Evolutionary conservation across 2,329 filamentous ascomycete species (phyloP).

Genomic region (Corynespora cassiicola): DNA sequence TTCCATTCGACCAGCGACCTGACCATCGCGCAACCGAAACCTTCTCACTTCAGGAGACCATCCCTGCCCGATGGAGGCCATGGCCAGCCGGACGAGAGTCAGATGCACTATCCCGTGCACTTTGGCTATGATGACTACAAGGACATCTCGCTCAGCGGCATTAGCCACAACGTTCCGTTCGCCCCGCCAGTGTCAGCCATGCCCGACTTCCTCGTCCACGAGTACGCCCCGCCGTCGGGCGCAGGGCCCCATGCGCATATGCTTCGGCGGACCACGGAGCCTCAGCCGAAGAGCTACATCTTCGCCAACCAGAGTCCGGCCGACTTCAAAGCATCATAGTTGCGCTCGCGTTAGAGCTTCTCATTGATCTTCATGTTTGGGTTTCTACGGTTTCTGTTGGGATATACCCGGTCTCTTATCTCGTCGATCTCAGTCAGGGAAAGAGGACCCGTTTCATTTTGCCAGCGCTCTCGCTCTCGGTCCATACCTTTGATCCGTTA

Average conservation of each 20-base stretch:
- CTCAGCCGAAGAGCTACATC: conserved; percentile 53
- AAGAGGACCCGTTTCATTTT: too few species aligned
- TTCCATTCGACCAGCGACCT: conserved; percentile 43
- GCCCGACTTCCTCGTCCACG: conserved; percentile 53
- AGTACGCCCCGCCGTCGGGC: conserved; percentile 55
- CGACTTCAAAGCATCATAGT: conserved; percentile 39
- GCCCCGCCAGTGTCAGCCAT: conserved; percentile 36
- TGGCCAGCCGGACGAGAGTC: conserved; percentile 25
- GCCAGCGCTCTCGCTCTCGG: too few species aligned
- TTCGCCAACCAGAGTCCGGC: conserved; percentile 56
- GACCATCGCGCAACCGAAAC: conserved; percentile 42
- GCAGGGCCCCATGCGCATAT: conserved; percentile 37
- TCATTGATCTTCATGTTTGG: conserved; percentile 7
- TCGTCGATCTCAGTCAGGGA: too few species aligned
- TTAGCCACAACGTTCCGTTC: conserved; percentile 42
- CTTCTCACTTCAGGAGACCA: conserved; percentile 42
- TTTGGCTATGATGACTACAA: conserved; percentile 35
- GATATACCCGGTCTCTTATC: conserved; percentile 22
- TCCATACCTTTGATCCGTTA: too few species aligned
- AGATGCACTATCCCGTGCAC: conserved; percentile 29
- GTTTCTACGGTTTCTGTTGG: conserved; percentile 9
- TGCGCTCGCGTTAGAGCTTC: conserved; percentile 1
- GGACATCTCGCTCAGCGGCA: conserved; percentile 34
- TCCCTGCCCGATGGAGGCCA: conserved; percentile 42
- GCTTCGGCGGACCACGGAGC: conserved; percentile 34